Evolutionary conservation across 208 protist genomes (phyloP).

Genomic region (Trypanosoma boissoni): DNA sequence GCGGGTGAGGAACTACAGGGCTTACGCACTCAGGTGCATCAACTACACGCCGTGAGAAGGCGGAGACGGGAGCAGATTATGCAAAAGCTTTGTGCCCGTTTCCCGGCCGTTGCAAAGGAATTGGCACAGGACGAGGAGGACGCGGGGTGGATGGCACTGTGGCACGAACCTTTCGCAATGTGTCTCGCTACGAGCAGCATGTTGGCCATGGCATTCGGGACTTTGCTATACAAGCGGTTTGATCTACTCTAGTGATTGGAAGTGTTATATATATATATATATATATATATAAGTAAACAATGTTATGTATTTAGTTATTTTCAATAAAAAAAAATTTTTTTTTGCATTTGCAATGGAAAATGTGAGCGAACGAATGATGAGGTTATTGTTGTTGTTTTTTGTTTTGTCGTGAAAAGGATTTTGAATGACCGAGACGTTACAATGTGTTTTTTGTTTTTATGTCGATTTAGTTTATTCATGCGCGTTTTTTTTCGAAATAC

Average conservation of each 20-base stretch:
- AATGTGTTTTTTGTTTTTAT: too few relatives aligned
- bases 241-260: constrained; percentile 6
- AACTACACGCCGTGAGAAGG: neutral
- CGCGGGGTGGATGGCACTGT: neutral
- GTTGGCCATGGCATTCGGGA: constrained; percentile 1
- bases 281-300: too few relatives aligned
- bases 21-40: neutral
- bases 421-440: too few relatives aligned
- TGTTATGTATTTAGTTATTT: too few relatives aligned
- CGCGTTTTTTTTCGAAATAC: too few relatives aligned
- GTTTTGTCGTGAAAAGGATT: too few relatives aligned
- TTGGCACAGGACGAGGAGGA: neutral
- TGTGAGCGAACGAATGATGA: too few relatives aligned
- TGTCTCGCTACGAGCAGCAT: neutral
- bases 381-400: too few relatives aligned
- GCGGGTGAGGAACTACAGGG: neutral
- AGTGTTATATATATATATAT: too few relatives aligned
- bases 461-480: too few relatives aligned
- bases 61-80: neutral
- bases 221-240: constrained; percentile 19
- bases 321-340: too few relatives aligned
- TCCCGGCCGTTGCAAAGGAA: neutral
- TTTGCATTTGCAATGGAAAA: too few relatives aligned
- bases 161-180: neutral
- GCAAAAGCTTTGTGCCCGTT: neutral